Evolutionary conservation across 2,329 filamentous ascomycete genomes (phyloP), one percentile per base, ranked within the genome.

Genomic region (Diaporthe sp.): DNA sequence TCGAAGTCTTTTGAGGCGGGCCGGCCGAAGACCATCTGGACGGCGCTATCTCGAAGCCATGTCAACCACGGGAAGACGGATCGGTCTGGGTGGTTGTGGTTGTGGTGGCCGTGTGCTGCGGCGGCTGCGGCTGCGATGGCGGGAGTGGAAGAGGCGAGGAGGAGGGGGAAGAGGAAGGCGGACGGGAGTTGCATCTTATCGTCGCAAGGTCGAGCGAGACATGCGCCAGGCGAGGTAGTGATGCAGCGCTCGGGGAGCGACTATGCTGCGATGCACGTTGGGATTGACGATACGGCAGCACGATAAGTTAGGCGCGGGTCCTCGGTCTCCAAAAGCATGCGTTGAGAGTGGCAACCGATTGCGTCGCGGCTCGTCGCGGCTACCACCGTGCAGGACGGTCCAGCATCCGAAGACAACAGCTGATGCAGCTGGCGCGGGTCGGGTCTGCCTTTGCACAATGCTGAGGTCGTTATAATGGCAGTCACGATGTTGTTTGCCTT

Each of bases 21-120:
- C 9, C 83, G 82, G 17, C 89, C 88, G 75, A 90, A 90, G 58
- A 90, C 79, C 39, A 87, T 82, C 78, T 89, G 87, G 51, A 90
- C 84, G 58, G 85, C 85, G 44, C 84, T 84, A 78, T 90, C 87
- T 76, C 89, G 87, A 57, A 91, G 79, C 84, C 87, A 88, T 44
- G 86, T 87, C 73, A 90, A 81, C 74, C 88, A 84, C 0, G 88
- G 87, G 70, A 90, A 90, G 63, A 85, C 78, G 70, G 77, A 76
- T 15, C 73, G 73, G 22, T 75, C 61, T 22, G 76, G 75, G 39
- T 73, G 75, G 28, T 39, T 17, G 71, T 74, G 49, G n/a, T 76
- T 78, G 58, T 75, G 65, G 53, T 63, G 75, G 47, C 47, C 67
- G 44, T 80, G 75, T 78, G 73, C 51, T n/a, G 73, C 61, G 42